Conservation (phyloP, 2,329 filamentous ascomycete genomes). For the Alternaria ventricosa region DNA sequence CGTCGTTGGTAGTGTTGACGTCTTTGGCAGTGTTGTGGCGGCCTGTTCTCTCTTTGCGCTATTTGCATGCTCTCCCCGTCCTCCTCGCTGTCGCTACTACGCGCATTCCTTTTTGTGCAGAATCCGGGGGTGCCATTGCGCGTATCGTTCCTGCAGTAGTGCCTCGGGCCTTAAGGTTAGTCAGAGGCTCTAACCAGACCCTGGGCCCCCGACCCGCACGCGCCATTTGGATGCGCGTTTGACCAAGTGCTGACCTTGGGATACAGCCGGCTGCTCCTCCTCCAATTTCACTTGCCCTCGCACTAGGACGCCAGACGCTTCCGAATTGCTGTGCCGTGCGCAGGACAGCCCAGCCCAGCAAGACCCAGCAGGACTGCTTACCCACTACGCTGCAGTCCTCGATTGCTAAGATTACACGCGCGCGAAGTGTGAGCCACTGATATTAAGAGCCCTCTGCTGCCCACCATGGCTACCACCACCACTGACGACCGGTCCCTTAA, state of each 20-base stretch:
- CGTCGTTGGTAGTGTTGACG: neutral
- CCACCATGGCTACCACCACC: conserved; percentile 38
- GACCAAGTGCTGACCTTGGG: conserved; percentile 16
- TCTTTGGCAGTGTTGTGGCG: neutral
- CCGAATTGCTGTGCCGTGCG: conserved; percentile 9
- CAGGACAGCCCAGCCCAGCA: conserved; percentile 16
- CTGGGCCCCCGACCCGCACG: conserved; percentile 25
- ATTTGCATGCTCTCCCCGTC: neutral
- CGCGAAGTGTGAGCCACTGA: conserved; percentile 19
- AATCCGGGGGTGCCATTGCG: conserved; percentile 14
- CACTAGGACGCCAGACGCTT: neutral
- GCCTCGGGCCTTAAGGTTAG: conserved; percentile 10
- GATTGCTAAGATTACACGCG: conserved; percentile 35
- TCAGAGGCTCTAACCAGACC: conserved; percentile 12
- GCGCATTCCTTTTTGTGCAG: neutral
- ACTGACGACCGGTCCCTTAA: conserved; percentile 25
- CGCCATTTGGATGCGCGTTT: conserved; percentile 16
- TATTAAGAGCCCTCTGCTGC: conserved; percentile 34
- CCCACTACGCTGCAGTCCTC: conserved; percentile 25
- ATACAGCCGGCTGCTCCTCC: conserved; percentile 16
- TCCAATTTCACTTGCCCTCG: conserved; percentile 18
- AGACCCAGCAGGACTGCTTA: conserved; percentile 17
- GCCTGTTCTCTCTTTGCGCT: neutral
- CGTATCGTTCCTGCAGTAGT: conserved; percentile 28
- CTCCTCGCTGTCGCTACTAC: neutral